These are phyloP conservation scores for Lecanicillium sp. DNA, from an alignment of 2,329 filamentous ascomycete genomes.

Conservation along the genomic window DNA sequence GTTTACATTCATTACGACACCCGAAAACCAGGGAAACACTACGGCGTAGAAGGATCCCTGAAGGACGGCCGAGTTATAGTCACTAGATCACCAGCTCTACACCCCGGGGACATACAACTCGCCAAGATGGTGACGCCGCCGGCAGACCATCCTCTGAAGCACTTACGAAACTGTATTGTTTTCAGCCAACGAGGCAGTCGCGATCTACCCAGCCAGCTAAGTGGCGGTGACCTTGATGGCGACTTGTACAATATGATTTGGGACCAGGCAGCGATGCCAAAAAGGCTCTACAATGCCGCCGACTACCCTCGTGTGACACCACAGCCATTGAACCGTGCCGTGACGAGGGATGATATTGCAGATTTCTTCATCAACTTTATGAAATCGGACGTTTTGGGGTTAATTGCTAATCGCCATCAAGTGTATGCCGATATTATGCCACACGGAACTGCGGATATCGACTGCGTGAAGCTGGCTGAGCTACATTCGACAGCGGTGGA, in stretches of 20 bases:
- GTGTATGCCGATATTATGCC: conserved; percentile 51
- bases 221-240: conserved; percentile 77
- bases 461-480: conserved; percentile 48
- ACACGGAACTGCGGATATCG: conserved; percentile 39
- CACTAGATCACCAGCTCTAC: conserved; percentile 71
- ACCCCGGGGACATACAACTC: conserved; percentile 72
- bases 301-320: conserved; percentile 58
- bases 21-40: conserved; percentile 13
- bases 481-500: conserved; percentile 66
- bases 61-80: conserved; percentile 45
- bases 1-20: conserved; percentile 56
- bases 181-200: conserved; percentile 65
- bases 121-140: conserved; percentile 55
- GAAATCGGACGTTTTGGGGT: conserved; percentile 55
- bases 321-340: conserved; percentile 49
- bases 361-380: conserved; percentile 77
- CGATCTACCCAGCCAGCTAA: conserved; percentile 70
- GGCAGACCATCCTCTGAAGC: conserved; percentile 46
- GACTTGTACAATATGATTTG: conserved; percentile 77
- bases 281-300: conserved; percentile 44
- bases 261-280: conserved; percentile 45
- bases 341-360: conserved; percentile 59
- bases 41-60: conserved; percentile 21
- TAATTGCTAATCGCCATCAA: conserved; percentile 57
- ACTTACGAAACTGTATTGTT: conserved; percentile 64